A percentile compares a stretch with the other conserved stretches of the same genome.
Evolutionary conservation across 2,329 filamentous ascomycete species (phyloP).

Genomic region (Xylariaceae sp.): DNA sequence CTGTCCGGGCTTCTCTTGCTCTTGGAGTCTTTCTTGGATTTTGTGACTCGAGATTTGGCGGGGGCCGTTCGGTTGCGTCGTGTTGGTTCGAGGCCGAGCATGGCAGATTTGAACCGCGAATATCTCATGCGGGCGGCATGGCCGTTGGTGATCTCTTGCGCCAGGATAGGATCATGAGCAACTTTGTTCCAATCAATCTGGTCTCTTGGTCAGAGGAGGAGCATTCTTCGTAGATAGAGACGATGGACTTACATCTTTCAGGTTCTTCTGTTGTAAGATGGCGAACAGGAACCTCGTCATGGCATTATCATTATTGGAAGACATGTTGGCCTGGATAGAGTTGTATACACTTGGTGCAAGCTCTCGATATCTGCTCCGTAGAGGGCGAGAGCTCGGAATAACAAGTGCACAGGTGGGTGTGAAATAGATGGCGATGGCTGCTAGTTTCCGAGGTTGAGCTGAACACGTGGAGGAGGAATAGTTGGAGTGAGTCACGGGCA

Average conservation of each 20-base stretch:
- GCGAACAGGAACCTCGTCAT: conserved; percentile 58
- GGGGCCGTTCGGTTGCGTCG: conserved; percentile 41
- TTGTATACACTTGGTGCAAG: conserved; percentile 6
- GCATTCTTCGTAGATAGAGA: not conserved
- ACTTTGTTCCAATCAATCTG: conserved; percentile 60
- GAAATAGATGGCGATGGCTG: conserved; percentile 15
- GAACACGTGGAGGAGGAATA: conserved; percentile 29
- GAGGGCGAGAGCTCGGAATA: conserved; percentile 22
- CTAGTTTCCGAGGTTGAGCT: conserved; percentile 22
- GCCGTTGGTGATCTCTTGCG: conserved; percentile 54
- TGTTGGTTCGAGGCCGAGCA: conserved; percentile 46
- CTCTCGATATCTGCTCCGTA: conserved; percentile 6
- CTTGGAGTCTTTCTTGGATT: conserved; percentile 40
- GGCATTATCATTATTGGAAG: conserved; percentile 52
- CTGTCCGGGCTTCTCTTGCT: conserved; percentile 29
- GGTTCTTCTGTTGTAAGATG: conserved; percentile 56
- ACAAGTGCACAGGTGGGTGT: conserved; percentile 27
- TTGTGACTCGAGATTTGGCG: conserved; percentile 41
- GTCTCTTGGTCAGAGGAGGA: conserved; percentile 12
- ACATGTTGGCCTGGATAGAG: conserved; percentile 37
- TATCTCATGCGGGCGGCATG: conserved; percentile 60
- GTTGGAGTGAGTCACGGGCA: conserved; percentile 37
- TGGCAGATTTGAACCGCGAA: conserved; percentile 47
- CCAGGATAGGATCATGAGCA: conserved; percentile 49
- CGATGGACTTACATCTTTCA: conserved; percentile 53